Evolutionary conservation across 345 rosid species (phyloP).

Genomic region (Gossypium anomalum): DNA sequence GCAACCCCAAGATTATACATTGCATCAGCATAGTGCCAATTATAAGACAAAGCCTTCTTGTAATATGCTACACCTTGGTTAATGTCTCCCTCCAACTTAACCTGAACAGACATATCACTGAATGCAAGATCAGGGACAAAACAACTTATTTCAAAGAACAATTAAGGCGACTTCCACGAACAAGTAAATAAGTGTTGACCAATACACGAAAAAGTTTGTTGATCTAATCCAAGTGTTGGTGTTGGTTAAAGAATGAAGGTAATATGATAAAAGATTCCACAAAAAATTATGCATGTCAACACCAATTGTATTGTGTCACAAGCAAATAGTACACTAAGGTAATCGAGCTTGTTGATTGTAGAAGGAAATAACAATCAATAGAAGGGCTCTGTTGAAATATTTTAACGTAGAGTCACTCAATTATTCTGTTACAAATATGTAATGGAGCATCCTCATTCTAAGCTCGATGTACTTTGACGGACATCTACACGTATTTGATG

Average conservation of each 20-base stretch:
- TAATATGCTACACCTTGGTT: conserved; percentile 91
- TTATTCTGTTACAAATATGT: background rate
- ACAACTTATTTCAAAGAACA: conserved; percentile 7
- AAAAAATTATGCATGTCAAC: background rate
- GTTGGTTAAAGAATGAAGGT: background rate
- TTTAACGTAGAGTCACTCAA: background rate
- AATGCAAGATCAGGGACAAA: conserved; percentile 24
- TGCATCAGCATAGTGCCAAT: conserved; percentile 99
- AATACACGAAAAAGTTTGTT: background rate
- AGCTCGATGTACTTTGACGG: background rate
- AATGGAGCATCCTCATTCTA: conserved; percentile 2
- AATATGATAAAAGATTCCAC: background rate
- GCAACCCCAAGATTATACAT: conserved; percentile 99
- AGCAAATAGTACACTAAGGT: background rate
- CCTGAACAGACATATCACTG: conserved; percentile 46
- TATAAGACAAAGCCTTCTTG: conserved; percentile 94
- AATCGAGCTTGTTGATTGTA: background rate
- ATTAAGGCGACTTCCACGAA: background rate
- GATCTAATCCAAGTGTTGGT: background rate
- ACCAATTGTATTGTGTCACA: background rate
- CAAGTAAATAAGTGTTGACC: background rate
- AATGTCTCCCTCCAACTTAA: conserved; percentile 96
- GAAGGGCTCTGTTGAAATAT: background rate
- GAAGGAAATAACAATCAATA: background rate
- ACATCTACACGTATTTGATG: background rate